Evolutionary conservation across 768 basidiomycete species (phyloP), one percentile per base, ranked within the genome.

Genomic region (Auriscalpium vulgare): DNA sequence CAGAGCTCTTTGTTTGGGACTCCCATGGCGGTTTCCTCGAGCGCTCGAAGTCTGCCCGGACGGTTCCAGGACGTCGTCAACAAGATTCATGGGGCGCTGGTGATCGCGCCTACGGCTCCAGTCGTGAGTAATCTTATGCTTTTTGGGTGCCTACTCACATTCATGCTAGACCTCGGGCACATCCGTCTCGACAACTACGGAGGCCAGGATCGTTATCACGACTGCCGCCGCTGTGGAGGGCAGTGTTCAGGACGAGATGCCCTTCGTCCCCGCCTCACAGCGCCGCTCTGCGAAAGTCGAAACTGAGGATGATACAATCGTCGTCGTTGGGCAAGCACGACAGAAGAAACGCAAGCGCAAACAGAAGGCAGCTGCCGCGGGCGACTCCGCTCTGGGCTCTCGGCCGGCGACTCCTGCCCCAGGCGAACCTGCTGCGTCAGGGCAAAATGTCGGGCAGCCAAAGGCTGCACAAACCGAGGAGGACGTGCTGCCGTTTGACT

Each of bases 241-340:
- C 10, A 74, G 72, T 21, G 78, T 75, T 68, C 78, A 83, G 53
- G 77, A 82, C 37, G 90, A 91, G 68, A 80, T 93, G 8, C 83
- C 91, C 1, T 95, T 85, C 60, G 76, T 95, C 9, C 91, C 91
- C 48, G 77, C 82, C 1, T 69, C 80, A 0, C 77, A 83, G 63
- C 81, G 91, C 19, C 66, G 65, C 50, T 54, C 65, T 17, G 68
- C 65, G 40, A 56, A 62, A 29, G 43, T 65, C 37, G 66, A 64
- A 29, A 67, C 66, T 17, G 71, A 71, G 36, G 81, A 84, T 47
- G 89, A 88, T 64, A 74, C 80, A 1, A 84, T 92, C 52, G 80
- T 91, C 7, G 77, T 87, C 13, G 87, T 90, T 16, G 88, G 88
- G 8, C 83, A 85, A 64, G 66, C 73, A 17, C 73, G 77, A 52